phyloP scores from a whole-genome alignment of 2,329 filamentous ascomycete species.

The Epichloe baconii region DNA sequence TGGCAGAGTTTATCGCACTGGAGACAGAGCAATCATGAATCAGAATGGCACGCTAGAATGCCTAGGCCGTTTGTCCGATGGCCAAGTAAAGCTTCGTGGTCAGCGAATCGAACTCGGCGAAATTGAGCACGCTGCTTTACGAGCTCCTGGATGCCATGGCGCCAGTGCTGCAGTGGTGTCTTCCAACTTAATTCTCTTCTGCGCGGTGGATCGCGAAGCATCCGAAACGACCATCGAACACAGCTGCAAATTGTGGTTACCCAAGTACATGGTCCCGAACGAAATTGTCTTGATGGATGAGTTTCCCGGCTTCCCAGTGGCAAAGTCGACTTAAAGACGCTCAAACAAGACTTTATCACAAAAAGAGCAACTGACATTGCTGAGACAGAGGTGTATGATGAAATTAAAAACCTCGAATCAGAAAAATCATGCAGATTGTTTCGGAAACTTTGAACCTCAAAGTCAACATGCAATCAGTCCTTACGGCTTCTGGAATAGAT shows the following conservation, averaged over 20 bases:
- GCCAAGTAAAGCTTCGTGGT: slow-evolving; percentile 77
- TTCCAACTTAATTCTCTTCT: slow-evolving; percentile 63
- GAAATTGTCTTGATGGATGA: slow-evolving; percentile 51
- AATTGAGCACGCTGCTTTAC: slow-evolving; percentile 56
- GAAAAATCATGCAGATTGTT: slow-evolving; percentile 27
- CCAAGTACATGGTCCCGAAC: slow-evolving; percentile 69
- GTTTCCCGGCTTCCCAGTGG: slow-evolving; percentile 68
- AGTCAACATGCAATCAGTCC: slow-evolving; percentile 24
- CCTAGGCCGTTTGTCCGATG: slow-evolving; percentile 63
- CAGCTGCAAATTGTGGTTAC: slow-evolving; percentile 62
- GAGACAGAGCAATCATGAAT: slow-evolving; percentile 64
- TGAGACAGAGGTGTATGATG: neutral
- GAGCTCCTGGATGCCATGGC: slow-evolving; percentile 47
- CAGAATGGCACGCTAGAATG: slow-evolving; percentile 64
- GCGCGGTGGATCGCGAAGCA: slow-evolving; percentile 35
- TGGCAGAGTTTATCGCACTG: slow-evolving; percentile 69
- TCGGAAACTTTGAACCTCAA: slow-evolving; percentile 25
- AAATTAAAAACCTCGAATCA: slow-evolving; percentile 12
- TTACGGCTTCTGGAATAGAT: slow-evolving; percentile 49
- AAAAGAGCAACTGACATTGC: slow-evolving; percentile 7
- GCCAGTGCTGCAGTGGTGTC: slow-evolving; percentile 55
- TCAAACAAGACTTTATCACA: slow-evolving; percentile 38
- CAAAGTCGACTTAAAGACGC: slow-evolving; percentile 59
- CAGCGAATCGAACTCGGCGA: slow-evolving; percentile 74
- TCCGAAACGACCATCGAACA: slow-evolving; percentile 32